Conservation (phyloP, 225 moss, liverwort and hornwort species). For the Rhytidiadelphus loreus region DNA sequence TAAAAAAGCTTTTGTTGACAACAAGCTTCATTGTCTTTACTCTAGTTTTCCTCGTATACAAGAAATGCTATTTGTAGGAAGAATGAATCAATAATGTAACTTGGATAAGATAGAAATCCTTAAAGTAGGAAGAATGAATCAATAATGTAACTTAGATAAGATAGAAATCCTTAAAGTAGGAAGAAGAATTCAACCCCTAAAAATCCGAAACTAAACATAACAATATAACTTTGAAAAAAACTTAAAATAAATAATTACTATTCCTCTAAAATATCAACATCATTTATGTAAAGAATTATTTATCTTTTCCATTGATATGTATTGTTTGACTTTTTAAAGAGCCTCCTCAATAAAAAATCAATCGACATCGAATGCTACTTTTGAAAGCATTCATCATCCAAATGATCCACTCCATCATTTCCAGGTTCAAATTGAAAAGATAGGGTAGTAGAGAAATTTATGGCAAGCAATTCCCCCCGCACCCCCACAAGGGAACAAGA, state of each 20-base stretch:
- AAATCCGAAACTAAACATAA: rapidly evolving
- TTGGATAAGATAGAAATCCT: background rate
- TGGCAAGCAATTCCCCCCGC: too few species aligned
- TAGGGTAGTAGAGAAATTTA: background rate
- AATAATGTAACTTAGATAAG: too few species aligned
- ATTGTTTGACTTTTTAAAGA: too few species aligned
- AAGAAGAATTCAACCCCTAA: background rate
- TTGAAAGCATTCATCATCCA: background rate
- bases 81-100: background rate
- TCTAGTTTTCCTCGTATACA: rapidly evolving
- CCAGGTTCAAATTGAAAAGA: background rate
- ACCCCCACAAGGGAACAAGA: background rate
- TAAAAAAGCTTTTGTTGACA: rapidly evolving
- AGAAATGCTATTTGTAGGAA: rapidly evolving
- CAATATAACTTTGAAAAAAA: too few species aligned
- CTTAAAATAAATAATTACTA: background rate
- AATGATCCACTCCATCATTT: background rate
- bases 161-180: background rate
- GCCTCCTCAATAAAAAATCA: background rate
- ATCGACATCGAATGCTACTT: background rate
- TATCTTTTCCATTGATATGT: background rate
- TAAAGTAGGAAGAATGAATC: background rate
- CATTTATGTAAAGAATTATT: background rate
- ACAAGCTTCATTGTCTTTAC: background rate
- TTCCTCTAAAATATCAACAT: background rate